Evolutionary conservation across 1,284 basidiomycete genomes (phyloP).

Genomic region (Tylopilus sp.): DNA sequence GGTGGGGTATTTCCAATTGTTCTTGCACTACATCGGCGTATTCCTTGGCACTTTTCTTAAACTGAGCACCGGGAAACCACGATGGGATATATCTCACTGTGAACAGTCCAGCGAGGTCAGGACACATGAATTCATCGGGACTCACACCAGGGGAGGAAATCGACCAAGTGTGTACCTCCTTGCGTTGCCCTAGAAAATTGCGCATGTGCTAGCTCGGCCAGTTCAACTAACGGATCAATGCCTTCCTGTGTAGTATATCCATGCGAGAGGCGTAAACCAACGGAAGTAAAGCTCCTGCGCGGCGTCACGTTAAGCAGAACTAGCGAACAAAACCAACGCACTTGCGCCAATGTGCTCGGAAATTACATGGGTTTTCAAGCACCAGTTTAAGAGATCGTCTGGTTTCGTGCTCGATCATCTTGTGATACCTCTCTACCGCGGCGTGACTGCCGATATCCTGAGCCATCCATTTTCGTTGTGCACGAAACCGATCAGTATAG

Average conservation of each 20-base stretch:
- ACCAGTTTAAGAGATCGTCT: constrained; percentile 10
- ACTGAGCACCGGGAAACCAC: constrained; percentile 71
- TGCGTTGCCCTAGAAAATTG: constrained; percentile 21
- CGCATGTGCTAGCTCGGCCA: constrained; percentile 19
- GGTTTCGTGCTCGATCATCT: constrained; percentile 34
- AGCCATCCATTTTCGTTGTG: constrained; percentile 29
- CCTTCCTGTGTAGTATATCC: constrained; percentile 26
- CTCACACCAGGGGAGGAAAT: constrained; percentile 24
- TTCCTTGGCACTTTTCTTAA: constrained; percentile 58
- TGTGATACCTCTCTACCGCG: constrained; percentile 19
- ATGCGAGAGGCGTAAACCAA: constrained; percentile 25
- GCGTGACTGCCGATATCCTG: constrained; percentile 43
- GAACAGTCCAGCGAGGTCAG: neutral
- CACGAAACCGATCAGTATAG: constrained; percentile 33
- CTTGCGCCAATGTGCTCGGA: constrained; percentile 23
- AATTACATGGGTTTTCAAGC: constrained; percentile 10
- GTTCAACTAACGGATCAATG: constrained; percentile 25
- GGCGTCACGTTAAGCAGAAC: neutral
- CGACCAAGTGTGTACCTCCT: constrained; percentile 17
- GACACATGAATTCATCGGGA: neutral
- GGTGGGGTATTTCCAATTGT: constrained; percentile 61
- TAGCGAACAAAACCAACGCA: constrained; percentile 1
- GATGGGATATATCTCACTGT: constrained; percentile 66
- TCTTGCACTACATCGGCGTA: constrained; percentile 59
- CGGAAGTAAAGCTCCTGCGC: constrained; percentile 17